These are phyloP conservation scores for Casuarina equisetifolia DNA, from an alignment of 306 rosid genomes.

Conservation along the genomic window DNA sequence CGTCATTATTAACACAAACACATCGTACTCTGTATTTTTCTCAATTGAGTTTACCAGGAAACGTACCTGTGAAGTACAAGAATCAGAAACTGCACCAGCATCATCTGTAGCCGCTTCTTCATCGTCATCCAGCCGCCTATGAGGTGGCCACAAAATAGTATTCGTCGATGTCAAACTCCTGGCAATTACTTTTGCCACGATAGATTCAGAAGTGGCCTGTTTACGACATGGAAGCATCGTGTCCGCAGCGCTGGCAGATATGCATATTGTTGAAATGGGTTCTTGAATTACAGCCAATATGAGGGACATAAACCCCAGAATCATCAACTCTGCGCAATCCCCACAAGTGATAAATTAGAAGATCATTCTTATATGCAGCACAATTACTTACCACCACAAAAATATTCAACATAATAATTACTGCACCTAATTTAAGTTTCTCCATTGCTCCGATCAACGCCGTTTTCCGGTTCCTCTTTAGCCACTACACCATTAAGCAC, in stretches of 20 bases:
- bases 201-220: background rate
- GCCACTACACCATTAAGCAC: conserved; percentile 25
- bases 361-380: background rate
- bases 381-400: background rate
- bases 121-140: conserved; percentile 21
- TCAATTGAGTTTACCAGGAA: background rate
- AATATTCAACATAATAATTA: background rate
- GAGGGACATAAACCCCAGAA: conserved; percentile 44
- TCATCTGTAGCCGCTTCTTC: background rate
- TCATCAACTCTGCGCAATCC: conserved; percentile 35
- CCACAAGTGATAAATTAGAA: background rate
- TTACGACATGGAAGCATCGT: conserved; percentile 44
- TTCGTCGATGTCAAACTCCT: background rate
- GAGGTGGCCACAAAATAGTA: background rate
- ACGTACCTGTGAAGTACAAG: conserved; percentile 26
- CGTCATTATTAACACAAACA: background rate
- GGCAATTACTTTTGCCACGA: conserved; percentile 1
- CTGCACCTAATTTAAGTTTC: conserved; percentile 40
- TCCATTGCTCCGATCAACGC: conserved; percentile 36
- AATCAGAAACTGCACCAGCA: conserved; percentile 16
- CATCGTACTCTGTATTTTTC: background rate
- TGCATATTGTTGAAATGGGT: conserved; percentile 35
- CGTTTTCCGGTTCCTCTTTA: conserved; percentile 18
- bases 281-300: conserved; percentile 33
- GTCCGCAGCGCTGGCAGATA: conserved; percentile 23